Conservation (phyloP, 192 early-diverging fungal species). For the Phlyctochytrium arcticum region DNA sequence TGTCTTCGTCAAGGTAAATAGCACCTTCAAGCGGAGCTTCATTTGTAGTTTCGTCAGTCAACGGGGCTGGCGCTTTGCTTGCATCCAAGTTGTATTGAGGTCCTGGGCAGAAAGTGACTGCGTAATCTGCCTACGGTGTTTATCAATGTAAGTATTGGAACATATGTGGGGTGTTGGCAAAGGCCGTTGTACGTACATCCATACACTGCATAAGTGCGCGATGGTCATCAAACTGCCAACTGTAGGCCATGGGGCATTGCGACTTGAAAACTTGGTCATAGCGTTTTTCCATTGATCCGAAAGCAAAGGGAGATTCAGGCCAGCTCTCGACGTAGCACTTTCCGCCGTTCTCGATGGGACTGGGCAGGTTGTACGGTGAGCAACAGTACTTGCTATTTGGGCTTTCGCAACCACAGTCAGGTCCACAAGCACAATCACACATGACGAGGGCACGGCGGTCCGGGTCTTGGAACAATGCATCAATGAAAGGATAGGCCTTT, state of each 20-base stretch:
- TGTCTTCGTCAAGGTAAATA: not conserved
- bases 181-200: not conserved
- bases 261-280: constrained; percentile 28
- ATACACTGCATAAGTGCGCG: not conserved
- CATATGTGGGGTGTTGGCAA: no score
- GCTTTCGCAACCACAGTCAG: constrained; percentile 3
- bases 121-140: not conserved
- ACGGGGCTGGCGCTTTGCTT: not conserved
- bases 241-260: constrained; percentile 16
- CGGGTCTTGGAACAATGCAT: no score
- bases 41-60: not conserved
- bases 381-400: constrained; percentile 9
- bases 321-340: not conserved
- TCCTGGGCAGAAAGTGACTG: not conserved
- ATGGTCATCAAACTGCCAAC: constrained; percentile 30
- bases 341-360: not conserved
- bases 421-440: no score
- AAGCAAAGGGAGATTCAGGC: not conserved
- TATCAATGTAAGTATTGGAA: no score
- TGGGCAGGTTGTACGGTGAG: constrained; percentile 4
- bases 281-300: not conserved
- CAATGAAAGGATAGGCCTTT: no score
- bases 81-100: not conserved
- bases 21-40: not conserved
- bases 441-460: no score